Evolutionary conservation across 306 rosid genomes (phyloP).

Genomic region (Prunus kanzakura): DNA sequence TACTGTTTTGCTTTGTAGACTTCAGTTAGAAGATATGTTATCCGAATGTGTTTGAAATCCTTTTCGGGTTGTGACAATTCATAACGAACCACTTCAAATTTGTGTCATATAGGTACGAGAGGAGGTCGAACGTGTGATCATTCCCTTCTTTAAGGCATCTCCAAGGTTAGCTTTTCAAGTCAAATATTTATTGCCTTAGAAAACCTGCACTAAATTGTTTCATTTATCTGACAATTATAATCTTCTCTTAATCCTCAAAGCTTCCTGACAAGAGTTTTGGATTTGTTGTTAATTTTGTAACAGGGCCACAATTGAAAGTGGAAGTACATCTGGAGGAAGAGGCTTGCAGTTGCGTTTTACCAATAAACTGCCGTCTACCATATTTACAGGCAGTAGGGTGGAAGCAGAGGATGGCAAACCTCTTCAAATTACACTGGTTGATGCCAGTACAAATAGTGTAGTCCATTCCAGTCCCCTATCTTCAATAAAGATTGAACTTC

Average conservation of each 20-base stretch:
- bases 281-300: constrained; percentile 10
- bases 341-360: constrained; percentile 41
- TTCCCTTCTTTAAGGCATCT: constrained; percentile 8
- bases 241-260: not conserved
- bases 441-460: constrained; percentile 30
- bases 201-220: not conserved
- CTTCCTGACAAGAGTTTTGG: not conserved
- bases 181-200: not conserved
- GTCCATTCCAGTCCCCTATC: constrained; percentile 46
- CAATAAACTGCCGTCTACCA: constrained; percentile 27
- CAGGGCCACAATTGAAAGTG: constrained; percentile 32
- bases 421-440: constrained; percentile 39
- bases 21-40: not conserved
- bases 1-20: not conserved
- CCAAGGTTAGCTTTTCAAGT: constrained; percentile 42
- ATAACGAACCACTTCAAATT: not conserved
- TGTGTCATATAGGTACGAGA: constrained; percentile 47
- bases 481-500: constrained; percentile 42
- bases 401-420: constrained; percentile 24
- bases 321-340: constrained; percentile 40
- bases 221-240: not conserved
- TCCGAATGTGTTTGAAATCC: not conserved
- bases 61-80: not conserved
- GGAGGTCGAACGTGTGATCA: constrained; percentile 34
- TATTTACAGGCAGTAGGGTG: constrained; percentile 35